Evolutionary conservation across 2,329 filamentous ascomycete genomes (phyloP), one percentile per base, ranked within the genome.

Genomic region (Herpomyces periplanetae): DNA sequence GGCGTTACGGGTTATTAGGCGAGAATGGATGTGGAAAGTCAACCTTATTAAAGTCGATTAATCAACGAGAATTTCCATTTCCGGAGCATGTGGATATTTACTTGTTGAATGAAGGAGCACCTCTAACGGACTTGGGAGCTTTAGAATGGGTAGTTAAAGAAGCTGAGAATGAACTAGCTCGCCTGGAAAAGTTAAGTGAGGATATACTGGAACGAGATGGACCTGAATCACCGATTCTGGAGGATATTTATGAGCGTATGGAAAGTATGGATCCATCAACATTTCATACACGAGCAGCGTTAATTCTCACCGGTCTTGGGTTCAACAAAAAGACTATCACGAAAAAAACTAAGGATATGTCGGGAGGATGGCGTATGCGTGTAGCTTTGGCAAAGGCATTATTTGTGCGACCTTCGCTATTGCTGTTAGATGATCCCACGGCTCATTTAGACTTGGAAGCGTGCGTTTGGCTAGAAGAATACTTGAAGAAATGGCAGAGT

Each of bases 341-440:
- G 43, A 96, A 96, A 57, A 88, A 84, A 59, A 96, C 84, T 33
- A 96, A 91, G 56, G 84, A 96, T 41, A 96, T 96, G 84, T 96
- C 80, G 28, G 80, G 80, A 68, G 80, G 80, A 32, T 96, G 80
- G 80, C 61, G 75, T 51, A 96, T 96, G 80, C 69, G 84, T 54
- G 80, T 96, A 23, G 80, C 80, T 22, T 60, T 96, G 25, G 80
- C 54, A 38, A 88, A 91, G 51, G 80, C 80, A 22, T 61, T 96
- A 20, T 96, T 96, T 49, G 75, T 96, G 45, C 85, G 84, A 54
- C 80, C 84, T 13, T 80, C 71, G 8, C 52, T 96, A 22, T 58
- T 96, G 19, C 54, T 96, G 28, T 71, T 96, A 33, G 80, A 96
- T 39, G 80, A 96, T 48, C 80, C 80, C 16, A 96, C 80, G 28